Conservation (phyloP, 2,329 filamentous ascomycete genomes). For the Myriangium duriaei region DNA sequence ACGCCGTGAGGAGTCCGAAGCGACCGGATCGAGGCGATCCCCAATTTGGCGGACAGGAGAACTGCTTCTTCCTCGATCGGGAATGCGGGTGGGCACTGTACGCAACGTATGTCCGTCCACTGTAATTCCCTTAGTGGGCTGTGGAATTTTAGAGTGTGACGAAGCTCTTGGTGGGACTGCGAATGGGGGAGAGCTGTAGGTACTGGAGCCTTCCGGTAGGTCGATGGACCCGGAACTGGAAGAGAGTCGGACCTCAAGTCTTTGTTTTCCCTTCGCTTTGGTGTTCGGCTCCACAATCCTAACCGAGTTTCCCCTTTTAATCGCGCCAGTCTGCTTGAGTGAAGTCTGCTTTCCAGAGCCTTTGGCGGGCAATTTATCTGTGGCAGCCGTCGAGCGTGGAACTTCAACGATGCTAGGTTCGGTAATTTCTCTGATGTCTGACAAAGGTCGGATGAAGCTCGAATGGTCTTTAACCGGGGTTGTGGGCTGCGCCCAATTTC, state of each 20-base stretch:
- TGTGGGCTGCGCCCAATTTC: constrained; percentile 4
- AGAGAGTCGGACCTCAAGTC: constrained; percentile 11
- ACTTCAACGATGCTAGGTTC: constrained; percentile 34
- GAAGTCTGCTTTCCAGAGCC: constrained; percentile 16
- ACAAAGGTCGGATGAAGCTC: constrained; percentile 30
- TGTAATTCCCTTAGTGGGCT: constrained; percentile 2
- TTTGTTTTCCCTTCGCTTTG: constrained; percentile 11
- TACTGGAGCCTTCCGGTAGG: constrained; percentile 27
- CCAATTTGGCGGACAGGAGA: constrained; percentile 37
- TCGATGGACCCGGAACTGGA: constrained; percentile 17
- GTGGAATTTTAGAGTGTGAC: constrained; percentile 20
- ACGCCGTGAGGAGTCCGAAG: constrained; percentile 30
- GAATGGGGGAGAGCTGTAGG: constrained; percentile 33
- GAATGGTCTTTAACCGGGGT: constrained; percentile 13
- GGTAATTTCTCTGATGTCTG: constrained; percentile 38
- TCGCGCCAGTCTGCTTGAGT: constrained; percentile 15
- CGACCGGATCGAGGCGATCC: constrained; percentile 29
- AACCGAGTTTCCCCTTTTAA: constrained; percentile 15
- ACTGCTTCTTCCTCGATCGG: constrained; percentile 32
- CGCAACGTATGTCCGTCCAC: constrained; percentile 6
- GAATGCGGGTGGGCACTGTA: constrained; percentile 22
- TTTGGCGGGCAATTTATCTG: constrained; percentile 14
- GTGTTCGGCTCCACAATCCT: constrained; percentile 15
- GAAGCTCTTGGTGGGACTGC: constrained; percentile 36
- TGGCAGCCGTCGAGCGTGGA: constrained; percentile 3